Percentiles rank a stretch among this genome's conserved stretches.
Evolutionary conservation across 2,329 filamentous ascomycete genomes (phyloP).

Genomic region (Colletotrichum australisinense): DNA sequence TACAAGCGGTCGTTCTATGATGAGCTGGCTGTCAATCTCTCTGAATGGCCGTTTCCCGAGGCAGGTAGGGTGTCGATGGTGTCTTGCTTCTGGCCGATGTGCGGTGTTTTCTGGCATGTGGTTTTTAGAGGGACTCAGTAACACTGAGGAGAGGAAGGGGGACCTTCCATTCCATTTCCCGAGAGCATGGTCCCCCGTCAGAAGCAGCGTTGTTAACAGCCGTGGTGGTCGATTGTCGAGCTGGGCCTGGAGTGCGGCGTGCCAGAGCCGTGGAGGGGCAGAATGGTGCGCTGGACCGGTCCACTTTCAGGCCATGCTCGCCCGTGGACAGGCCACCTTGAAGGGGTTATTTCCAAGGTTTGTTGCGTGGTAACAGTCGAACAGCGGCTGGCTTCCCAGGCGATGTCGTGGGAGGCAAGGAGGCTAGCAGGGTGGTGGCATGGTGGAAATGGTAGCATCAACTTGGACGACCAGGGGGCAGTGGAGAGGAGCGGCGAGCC

Average conservation of each 20-base stretch:
- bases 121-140: conserved; percentile 18
- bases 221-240: not conserved
- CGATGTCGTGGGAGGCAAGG: conserved; percentile 3
- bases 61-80: not conserved
- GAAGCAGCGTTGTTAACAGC: not conserved
- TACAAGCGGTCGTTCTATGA: not conserved
- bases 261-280: conserved; percentile 15
- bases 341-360: conserved; percentile 27
- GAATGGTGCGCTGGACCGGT: conserved; percentile 26
- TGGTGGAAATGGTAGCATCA: conserved; percentile 14
- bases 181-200: not conserved
- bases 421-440: conserved; percentile 27
- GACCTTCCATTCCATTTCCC: conserved; percentile 1
- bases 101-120: conserved; percentile 42
- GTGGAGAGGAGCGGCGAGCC: not conserved
- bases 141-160: not conserved
- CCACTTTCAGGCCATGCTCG: conserved; percentile 25
- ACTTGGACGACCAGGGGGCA: not conserved
- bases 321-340: conserved; percentile 25
- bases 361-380: conserved; percentile 4
- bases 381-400: conserved; percentile 4
- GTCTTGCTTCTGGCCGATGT: conserved; percentile 21
- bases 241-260: not conserved
- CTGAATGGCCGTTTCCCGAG: not conserved
- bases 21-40: not conserved